Base-by-base conservation (phyloP, 345 rosid species). In the Barbarea vulgaris region DNA sequence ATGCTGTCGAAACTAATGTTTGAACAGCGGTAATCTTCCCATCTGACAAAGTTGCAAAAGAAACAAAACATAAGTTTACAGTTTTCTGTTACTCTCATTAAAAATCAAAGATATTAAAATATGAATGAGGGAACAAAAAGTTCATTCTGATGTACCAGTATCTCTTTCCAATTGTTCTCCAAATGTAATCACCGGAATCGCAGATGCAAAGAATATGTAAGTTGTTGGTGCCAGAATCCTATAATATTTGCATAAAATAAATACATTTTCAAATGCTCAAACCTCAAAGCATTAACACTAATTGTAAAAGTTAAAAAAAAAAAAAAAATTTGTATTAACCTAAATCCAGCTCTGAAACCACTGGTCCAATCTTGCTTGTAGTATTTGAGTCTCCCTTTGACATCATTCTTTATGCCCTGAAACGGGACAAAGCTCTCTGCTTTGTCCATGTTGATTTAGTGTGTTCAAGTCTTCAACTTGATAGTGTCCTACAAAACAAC, bases 221-320 rank as follows among this genome's bases (percentile, higher is more conserved):
- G 94, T 93, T 56, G 98, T 93, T 70, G 98, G 98, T 30, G 97
- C 97, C 62, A 94, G 86, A 79, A 94, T 91, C 93, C 97, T 94
- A 60, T 0, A 15, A 41, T 34, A 24, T 59, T 18, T 36, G 9
- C 39, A 37, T 15, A 76, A n/a, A 15, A 0, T 8, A 55, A 70
- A 9, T 63, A 36, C 47, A 52, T 11, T 6, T 27, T 34, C 54
- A 57, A 50, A 58, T 30, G 50, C 48, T 51, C n/a, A n/a, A n/a
- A n/a, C n/a, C n/a, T n/a, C n/a, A n/a, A 78, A 75, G 64, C 54
- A 19, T 30, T 5, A 47, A 58, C 14, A 54, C 9, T 28, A 59
- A 1, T 30, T 44, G 21, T n/a, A 65, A 46, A 52, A 15, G 18
- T n/a, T n/a, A n/a, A n/a, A n/a, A 3, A 7, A 58, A 5, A 72